Conservation (phyloP, 345 rosid species). For the Eucalyptus camaldulensis region DNA sequence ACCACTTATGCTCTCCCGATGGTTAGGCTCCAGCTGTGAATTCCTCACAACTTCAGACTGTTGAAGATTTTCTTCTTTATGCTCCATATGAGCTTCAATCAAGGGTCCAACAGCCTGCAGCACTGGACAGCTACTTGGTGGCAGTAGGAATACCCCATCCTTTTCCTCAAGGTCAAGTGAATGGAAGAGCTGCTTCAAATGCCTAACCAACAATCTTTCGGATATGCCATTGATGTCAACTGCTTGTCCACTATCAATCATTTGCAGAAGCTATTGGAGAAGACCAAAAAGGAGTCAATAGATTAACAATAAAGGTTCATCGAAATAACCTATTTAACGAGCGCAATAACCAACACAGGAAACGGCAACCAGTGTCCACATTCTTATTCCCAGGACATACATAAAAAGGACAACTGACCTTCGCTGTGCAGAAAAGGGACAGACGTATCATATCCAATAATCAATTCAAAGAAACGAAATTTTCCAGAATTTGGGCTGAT, state of each 20-base stretch:
- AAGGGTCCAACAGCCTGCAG: constrained; percentile 50
- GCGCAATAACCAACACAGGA: not conserved
- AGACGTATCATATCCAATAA: not conserved
- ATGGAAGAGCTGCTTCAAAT: constrained; percentile 58
- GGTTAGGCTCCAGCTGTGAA: not conserved
- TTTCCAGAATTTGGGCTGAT: not conserved
- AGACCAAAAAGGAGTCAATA: not conserved
- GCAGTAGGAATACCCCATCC: constrained; percentile 58
- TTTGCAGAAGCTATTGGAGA: constrained; percentile 50
- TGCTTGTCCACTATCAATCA: constrained; percentile 92
- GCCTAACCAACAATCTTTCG: constrained; percentile 43
- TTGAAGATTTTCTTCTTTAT: constrained; percentile 9
- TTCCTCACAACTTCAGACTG: constrained; percentile 13
- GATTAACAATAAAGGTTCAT: not conserved
- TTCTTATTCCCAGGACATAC: not conserved
- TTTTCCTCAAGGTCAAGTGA: constrained; percentile 56
- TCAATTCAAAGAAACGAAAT: not conserved
- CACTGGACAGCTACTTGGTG: constrained; percentile 33
- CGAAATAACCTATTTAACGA: not conserved
- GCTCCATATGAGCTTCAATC: constrained; percentile 23
- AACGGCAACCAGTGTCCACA: not conserved
- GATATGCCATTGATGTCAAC: constrained; percentile 82
- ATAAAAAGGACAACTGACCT: not conserved
- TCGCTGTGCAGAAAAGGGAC: not conserved
- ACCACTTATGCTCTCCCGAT: constrained; percentile 10